A percentile compares a stretch with the other conserved stretches of the same genome.
Evolutionary conservation across 768 basidiomycete species (phyloP).

Genomic region (Lentinula guzmanii): DNA sequence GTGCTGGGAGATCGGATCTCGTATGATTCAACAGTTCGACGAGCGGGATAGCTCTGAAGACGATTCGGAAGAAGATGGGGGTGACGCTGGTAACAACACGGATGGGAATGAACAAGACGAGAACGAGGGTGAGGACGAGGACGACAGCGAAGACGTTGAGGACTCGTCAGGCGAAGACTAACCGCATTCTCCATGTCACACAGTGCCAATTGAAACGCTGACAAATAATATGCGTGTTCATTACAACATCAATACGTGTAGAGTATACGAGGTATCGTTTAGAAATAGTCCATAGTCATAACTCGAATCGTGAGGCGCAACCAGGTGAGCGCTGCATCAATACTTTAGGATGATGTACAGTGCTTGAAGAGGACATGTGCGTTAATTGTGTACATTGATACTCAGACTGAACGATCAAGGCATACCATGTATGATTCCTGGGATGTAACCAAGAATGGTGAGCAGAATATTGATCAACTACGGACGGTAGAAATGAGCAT

Average conservation of each 20-base stretch:
- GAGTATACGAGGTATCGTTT: neutral
- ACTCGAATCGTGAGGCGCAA: neutral
- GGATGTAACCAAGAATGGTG: slow-evolving; percentile 67
- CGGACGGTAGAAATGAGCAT: slow-evolving; percentile 1
- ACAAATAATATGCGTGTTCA: neutral
- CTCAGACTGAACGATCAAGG: neutral
- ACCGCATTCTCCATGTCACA: no score
- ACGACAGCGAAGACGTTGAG: slow-evolving; percentile 7
- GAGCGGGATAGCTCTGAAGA: slow-evolving; percentile 46
- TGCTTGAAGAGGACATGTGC: slow-evolving; percentile 33
- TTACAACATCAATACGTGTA: neutral
- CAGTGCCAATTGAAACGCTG: slow-evolving; percentile 11
- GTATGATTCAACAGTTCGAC: slow-evolving; percentile 78
- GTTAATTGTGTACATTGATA: slow-evolving; percentile 4
- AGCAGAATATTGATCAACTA: slow-evolving; percentile 71
- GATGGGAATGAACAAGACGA: slow-evolving; percentile 16
- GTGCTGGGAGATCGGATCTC: slow-evolving; percentile 64
- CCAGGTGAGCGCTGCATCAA: slow-evolving; percentile 22
- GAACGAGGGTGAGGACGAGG: slow-evolving; percentile 9
- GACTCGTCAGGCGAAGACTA: neutral
- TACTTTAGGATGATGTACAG: slow-evolving; percentile 81
- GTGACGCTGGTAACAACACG: neutral
- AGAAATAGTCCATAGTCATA: slow-evolving; percentile 1
- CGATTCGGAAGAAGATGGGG: slow-evolving; percentile 8
- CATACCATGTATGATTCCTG: slow-evolving; percentile 71